Evolutionary conservation across 2,329 filamentous ascomycete genomes (phyloP).

Genomic region (Myriosclerotinia scirpicola): DNA sequence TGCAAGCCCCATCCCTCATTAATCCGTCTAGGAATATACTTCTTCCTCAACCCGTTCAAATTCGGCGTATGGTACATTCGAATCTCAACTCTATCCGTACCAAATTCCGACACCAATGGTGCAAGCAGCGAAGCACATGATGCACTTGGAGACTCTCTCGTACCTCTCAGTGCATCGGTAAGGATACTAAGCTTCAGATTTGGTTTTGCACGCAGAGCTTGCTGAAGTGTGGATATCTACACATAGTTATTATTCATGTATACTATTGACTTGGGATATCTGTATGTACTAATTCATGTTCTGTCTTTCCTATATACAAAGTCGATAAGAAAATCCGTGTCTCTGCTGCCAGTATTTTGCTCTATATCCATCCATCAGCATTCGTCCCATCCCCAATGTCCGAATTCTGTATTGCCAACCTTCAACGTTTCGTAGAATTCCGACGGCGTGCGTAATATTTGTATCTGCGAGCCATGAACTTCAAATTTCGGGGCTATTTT

Average conservation of each 20-base stretch:
- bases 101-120: constrained; percentile 81
- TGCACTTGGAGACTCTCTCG: constrained; percentile 80
- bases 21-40: constrained; percentile 80
- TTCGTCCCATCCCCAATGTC: constrained; percentile 11
- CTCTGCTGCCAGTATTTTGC: constrained; percentile 79
- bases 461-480: constrained; percentile 75
- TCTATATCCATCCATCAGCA: constrained; percentile 48
- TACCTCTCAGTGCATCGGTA: constrained; percentile 88
- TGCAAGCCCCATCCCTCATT: constrained; percentile 98
- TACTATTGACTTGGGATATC: neutral
- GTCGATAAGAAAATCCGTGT: constrained; percentile 89
- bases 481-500: constrained; percentile 88
- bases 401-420: constrained; percentile 49
- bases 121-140: constrained; percentile 88
- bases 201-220: constrained; percentile 72
- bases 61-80: constrained; percentile 99
- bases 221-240: constrained; percentile 72
- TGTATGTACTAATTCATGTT: constrained; percentile 66
- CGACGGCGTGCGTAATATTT: constrained; percentile 74
- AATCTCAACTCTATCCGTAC: constrained; percentile 79
- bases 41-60: constrained; percentile 81
- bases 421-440: constrained; percentile 92
- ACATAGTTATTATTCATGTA: constrained; percentile 16
- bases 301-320: constrained; percentile 91
- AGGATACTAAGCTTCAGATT: constrained; percentile 81